Percentiles rank a stretch among this genome's conserved stretches.
phyloP scores from a whole-genome alignment of 345 rosid species.

The Rhodomyrtus tomentosa region DNA sequence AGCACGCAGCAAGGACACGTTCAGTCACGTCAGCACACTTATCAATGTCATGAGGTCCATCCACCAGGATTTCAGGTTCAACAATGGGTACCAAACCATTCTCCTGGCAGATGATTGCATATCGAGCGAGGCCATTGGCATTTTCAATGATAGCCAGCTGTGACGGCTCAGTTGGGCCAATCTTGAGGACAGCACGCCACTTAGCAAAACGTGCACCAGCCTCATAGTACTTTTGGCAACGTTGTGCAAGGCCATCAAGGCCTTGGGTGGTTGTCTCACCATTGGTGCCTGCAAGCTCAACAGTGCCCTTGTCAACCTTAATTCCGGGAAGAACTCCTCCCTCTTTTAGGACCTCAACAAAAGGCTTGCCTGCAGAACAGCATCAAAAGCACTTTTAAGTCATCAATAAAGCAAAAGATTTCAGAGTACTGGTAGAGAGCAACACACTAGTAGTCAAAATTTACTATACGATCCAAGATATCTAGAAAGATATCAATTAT shows the following conservation, averaged over 20 bases:
- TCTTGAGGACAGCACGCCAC: constrained; percentile 95
- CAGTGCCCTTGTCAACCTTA: constrained; percentile 86
- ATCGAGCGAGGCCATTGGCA: constrained; percentile 88
- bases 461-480: background rate
- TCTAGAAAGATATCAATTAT: background rate
- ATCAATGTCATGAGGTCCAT: constrained; percentile 65
- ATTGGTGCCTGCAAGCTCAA: constrained; percentile 74
- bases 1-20: constrained; percentile 84
- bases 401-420: background rate
- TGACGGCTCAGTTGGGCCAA: constrained; percentile 68
- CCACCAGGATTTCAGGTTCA: constrained; percentile 94
- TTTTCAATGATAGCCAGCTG: constrained; percentile 78
- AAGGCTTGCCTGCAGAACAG: constrained; percentile 49
- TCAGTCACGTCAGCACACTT: constrained; percentile 79
- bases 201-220: constrained; percentile 97
- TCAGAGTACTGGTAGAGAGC: background rate
- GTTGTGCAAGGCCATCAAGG: constrained; percentile 76
- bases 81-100: constrained; percentile 94
- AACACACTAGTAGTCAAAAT: background rate
- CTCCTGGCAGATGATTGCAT: constrained; percentile 88
- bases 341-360: constrained; percentile 64
- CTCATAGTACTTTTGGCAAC: constrained; percentile 77
- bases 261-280: constrained; percentile 95
- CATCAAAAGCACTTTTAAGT: background rate
- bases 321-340: constrained; percentile 87